phyloP scores from a whole-genome alignment of 495 filamentous ascomycete species.

The Tuber indicum region DNA sequence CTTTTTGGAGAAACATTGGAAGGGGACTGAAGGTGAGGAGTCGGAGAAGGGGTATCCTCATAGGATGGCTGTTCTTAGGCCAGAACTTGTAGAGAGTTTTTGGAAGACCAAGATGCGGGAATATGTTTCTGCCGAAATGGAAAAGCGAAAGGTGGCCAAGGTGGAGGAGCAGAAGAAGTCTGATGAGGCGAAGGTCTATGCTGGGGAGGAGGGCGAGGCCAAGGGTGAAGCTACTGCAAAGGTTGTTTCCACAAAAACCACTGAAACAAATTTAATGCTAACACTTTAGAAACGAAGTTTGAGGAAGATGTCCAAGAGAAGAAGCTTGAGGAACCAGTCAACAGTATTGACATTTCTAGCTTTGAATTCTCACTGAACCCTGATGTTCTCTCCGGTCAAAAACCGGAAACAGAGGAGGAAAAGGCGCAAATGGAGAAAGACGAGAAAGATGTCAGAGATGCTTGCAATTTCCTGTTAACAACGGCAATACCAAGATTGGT shows the following conservation, averaged over 20 bases:
- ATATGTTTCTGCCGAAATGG: conserved; percentile 70
- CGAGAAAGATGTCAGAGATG: conserved; percentile 78
- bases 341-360: conserved; percentile 69
- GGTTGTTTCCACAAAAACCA: conserved; percentile 9
- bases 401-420: conserved; percentile 81
- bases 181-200: conserved; percentile 28
- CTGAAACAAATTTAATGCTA: conserved; percentile 21
- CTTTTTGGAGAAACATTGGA: conserved; percentile 71
- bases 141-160: conserved; percentile 49
- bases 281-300: conserved; percentile 27
- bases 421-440: conserved; percentile 78
- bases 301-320: conserved; percentile 27
- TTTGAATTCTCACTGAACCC: conserved; percentile 90
- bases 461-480: conserved; percentile 68
- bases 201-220: conserved; percentile 22
- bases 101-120: conserved; percentile 79
- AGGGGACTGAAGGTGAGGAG: conserved; percentile 43
- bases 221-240: conserved; percentile 33
- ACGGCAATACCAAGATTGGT: conserved; percentile 65
- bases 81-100: conserved; percentile 80
- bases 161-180: conserved; percentile 37
- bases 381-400: conserved; percentile 88
- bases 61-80: conserved; percentile 83
- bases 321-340: conserved; percentile 44
- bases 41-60: conserved; percentile 70